A percentile compares a stretch with the other conserved stretches of the same genome.
Conservation (phyloP, 2,329 filamentous ascomycete genomes). For the Botrytis aclada region DNA sequence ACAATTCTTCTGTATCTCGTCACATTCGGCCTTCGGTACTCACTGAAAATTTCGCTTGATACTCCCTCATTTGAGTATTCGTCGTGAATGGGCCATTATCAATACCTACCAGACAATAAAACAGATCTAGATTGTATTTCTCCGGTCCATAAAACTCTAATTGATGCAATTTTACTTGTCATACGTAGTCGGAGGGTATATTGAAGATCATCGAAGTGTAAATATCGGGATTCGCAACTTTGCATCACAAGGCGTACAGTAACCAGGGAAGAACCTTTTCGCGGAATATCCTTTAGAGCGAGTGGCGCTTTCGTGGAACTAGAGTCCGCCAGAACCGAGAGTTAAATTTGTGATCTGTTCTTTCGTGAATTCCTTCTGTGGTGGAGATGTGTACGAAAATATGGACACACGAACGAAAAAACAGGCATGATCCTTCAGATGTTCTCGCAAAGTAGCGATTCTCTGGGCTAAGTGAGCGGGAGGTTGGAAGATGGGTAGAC, state of each 20-base stretch:
- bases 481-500: background rate
- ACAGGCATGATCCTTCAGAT: background rate
- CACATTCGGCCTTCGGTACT: conserved; percentile 1
- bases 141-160: background rate
- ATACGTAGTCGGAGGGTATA: background rate
- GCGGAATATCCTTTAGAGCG: too few relatives aligned
- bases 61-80: background rate
- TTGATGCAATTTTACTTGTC: background rate
- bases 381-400: background rate
- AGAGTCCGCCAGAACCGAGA: background rate
- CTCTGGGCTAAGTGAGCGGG: background rate
- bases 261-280: background rate
- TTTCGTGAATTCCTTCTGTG: background rate
- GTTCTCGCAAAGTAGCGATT: background rate
- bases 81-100: background rate
- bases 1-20: background rate
- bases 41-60: background rate
- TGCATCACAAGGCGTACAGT: background rate
- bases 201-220: background rate
- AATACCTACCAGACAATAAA: background rate
- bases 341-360: background rate
- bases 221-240: background rate
- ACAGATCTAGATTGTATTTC: background rate
- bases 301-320: background rate
- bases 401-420: background rate